Conservation (phyloP, 352 stramenopile genomes). For the Phytophthora crassamura region DNA sequence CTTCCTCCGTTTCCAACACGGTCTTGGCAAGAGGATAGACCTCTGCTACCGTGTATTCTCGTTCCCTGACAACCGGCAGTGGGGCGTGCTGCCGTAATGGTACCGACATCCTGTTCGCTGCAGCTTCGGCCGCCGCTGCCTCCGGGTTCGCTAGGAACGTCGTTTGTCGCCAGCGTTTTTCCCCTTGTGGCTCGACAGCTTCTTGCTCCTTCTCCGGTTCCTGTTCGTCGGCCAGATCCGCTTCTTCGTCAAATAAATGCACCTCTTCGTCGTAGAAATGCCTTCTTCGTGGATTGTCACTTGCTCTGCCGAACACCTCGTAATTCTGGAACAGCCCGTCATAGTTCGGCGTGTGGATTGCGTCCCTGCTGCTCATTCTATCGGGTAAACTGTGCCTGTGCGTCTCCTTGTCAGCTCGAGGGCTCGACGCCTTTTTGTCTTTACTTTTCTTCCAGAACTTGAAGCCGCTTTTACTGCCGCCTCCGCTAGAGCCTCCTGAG, state of each 20-base stretch:
- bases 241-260: not conserved
- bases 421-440: not conserved
- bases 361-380: constrained; percentile 9
- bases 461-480: constrained; percentile 11
- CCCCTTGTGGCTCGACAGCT: constrained; percentile 9
- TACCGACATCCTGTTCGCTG: constrained; percentile 14
- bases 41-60: constrained; percentile 22
- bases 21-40: constrained; percentile 37
- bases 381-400: constrained; percentile 20
- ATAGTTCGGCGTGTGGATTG: constrained; percentile 45
- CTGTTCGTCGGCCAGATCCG: constrained; percentile 14
- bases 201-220: constrained; percentile 32
- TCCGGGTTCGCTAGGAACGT: constrained; percentile 33
- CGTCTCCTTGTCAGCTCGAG: constrained; percentile 6
- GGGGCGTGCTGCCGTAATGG: not conserved
- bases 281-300: constrained; percentile 7
- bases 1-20: constrained; percentile 27
- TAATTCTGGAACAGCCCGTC: constrained; percentile 48
- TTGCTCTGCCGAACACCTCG: constrained; percentile 23
- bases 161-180: constrained; percentile 29
- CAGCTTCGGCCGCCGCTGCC: constrained; percentile 29
- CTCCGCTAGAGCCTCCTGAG: constrained; percentile 24
- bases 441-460: constrained; percentile 39
- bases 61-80: constrained; percentile 1
- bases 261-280: not conserved